These are phyloP conservation scores for Danielia oregonensis DNA, from an alignment of 805 yeast species.

Conservation along the genomic window DNA sequence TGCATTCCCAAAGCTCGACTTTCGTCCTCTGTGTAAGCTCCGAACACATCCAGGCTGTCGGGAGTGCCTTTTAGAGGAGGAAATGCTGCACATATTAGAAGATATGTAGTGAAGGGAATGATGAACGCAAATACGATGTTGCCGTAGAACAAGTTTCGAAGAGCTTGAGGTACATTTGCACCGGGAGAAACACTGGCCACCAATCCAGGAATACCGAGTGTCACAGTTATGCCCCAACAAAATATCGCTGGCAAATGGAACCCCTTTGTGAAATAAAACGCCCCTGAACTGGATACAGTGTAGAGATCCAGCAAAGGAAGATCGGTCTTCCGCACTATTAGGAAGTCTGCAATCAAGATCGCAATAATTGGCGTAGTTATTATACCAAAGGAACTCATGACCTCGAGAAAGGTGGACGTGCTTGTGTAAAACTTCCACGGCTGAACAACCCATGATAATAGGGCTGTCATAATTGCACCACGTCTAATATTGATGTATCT, in stretches of 20 bases:
- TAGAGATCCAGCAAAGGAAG: not conserved
- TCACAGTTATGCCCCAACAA: not conserved
- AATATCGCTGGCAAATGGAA: not conserved
- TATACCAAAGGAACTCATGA: conserved; percentile 33
- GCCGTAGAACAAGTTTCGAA: not conserved
- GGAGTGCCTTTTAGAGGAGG: not conserved
- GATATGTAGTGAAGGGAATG: not conserved
- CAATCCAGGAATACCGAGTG: not conserved
- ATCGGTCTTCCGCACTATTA: not conserved
- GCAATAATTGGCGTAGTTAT: conserved; percentile 39
- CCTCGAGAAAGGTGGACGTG: conserved; percentile 31
- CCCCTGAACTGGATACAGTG: not conserved
- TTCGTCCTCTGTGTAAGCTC: not conserved
- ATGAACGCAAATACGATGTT: not conserved
- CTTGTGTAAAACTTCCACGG: conserved; percentile 41
- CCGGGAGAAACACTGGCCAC: not conserved
- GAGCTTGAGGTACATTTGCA: not conserved
- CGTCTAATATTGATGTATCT: conserved; percentile 40
- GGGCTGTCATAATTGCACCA: conserved; percentile 32
- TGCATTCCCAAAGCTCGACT: not conserved
- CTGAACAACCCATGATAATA: conserved; percentile 28
- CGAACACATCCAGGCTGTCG: not conserved
- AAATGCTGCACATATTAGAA: not conserved
- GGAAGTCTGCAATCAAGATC: conserved; percentile 4
- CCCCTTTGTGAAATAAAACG: not conserved